Base-by-base conservation (phyloP, 768 basidiomycete species). In the Hypsizygus marmoreus region DNA sequence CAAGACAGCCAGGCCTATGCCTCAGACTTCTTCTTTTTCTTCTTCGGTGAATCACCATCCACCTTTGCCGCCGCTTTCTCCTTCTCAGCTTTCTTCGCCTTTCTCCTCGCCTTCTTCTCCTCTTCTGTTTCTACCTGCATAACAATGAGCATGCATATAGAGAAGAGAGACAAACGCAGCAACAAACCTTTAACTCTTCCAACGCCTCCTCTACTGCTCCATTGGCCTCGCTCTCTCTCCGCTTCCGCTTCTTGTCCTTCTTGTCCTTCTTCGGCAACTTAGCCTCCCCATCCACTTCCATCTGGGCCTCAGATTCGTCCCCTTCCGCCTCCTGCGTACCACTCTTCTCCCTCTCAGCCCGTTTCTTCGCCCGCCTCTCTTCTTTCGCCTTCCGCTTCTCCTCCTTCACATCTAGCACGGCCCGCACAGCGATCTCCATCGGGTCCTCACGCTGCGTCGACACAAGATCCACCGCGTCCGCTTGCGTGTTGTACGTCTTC, bases 341-440 rank as follows among this genome's bases (percentile, higher is more conserved):
- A 33, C 51, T 63, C 24, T 64, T 61, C 57, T 64, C 68, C 60
- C 73, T 75, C 66, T 72, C 79, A 40, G 77, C 85, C 57, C 69
- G 76, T 69, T 76, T 86, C 71, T 85, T 88, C 46, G 86, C 84
- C 63, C 64, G 77, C 63, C 75, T 76, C 70, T 88, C 88, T 69
- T 91, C 88, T 70, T 90, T 91, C 29, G 79, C 80, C 60, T 73
- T 81, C 66, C 75, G 79, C 75, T 91, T 92, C 72, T 95, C 94
- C 51, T 87, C 87, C 70, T 91, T 91, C 56, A 90, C 87, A 47
- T 94, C 90, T 55, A 82, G 59, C 30, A 82, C 90, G 24, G 76
- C 84, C 67, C 85, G 77, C 17, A 91, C 71, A 2, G 92, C 93
- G 17, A 74, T 66, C 56, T 88, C 82, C 65, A 86, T 70, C n/a